Percentiles rank a stretch among this genome's conserved stretches.
Evolutionary conservation across 2,329 filamentous ascomycete species (phyloP).

Genomic region (Ophiostoma novo-ulmi): DNA sequence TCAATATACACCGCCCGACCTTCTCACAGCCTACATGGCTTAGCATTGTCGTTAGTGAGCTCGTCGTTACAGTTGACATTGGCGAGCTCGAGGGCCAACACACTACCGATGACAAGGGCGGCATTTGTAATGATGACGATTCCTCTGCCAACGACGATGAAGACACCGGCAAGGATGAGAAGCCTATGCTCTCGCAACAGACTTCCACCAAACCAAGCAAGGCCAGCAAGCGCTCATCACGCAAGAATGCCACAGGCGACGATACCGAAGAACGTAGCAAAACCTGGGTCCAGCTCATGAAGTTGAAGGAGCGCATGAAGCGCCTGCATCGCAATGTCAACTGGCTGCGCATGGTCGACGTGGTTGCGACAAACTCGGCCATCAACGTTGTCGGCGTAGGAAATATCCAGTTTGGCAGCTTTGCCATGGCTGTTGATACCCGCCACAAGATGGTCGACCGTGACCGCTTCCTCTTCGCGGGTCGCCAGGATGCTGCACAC

Average conservation of each 20-base stretch:
- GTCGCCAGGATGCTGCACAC: conserved; percentile 52
- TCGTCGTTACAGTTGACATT: conserved; percentile 77
- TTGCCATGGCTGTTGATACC: conserved; percentile 85
- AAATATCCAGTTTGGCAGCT: conserved; percentile 74
- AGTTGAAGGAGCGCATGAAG: conserved; percentile 80
- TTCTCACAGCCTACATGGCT: conserved; percentile 97
- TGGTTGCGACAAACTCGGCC: conserved; percentile 76
- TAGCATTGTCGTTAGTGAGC: conserved; percentile 80
- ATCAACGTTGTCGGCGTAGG: conserved; percentile 76
- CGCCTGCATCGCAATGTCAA: conserved; percentile 77
- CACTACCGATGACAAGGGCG: conserved; percentile 31
- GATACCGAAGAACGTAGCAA: conserved; percentile 49
- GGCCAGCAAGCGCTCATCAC: background rate
- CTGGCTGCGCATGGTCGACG: conserved; percentile 83
- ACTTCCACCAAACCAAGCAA: background rate
- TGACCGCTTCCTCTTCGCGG: conserved; percentile 79
- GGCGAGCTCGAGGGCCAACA: conserved; percentile 55
- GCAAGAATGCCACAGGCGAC: background rate
- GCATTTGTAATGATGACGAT: conserved; percentile 14
- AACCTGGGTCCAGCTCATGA: conserved; percentile 75
- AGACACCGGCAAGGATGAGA: background rate
- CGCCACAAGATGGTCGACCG: conserved; percentile 86
- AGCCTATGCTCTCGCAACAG: background rate
- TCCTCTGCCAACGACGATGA: background rate
- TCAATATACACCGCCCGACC: conserved; percentile 86